These are phyloP conservation scores for Trametes punicea DNA, from an alignment of 768 basidiomycete species.

Conservation along the genomic window DNA sequence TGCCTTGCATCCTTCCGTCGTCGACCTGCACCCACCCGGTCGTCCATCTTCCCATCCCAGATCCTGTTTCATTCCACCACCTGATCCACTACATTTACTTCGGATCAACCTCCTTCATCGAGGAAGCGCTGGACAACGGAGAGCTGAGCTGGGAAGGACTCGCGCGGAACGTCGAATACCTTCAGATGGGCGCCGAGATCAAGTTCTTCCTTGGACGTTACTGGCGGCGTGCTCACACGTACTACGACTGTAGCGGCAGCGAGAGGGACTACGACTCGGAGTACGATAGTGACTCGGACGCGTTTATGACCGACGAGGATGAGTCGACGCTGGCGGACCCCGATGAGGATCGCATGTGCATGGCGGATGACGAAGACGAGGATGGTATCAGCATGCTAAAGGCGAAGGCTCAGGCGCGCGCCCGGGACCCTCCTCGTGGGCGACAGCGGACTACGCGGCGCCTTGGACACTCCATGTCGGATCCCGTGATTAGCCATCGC, in stretches of 20 bases:
- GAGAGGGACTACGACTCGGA: slow-evolving; percentile 30
- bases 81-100: slow-evolving; percentile 84
- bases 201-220: slow-evolving; percentile 74
- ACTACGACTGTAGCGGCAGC: slow-evolving; percentile 33
- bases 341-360: slow-evolving; percentile 19
- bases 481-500: slow-evolving; percentile 23
- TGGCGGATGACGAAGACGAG: slow-evolving; percentile 19
- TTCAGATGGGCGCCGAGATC: slow-evolving; percentile 71
- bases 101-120: slow-evolving; percentile 62
- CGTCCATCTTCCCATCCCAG: slow-evolving; percentile 72
- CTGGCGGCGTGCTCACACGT: slow-evolving; percentile 50
- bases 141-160: slow-evolving; percentile 81
- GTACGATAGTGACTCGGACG: slow-evolving; percentile 42
- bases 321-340: slow-evolving; percentile 20
- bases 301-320: slow-evolving; percentile 30
- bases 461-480: slow-evolving; percentile 30
- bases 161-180: slow-evolving; percentile 86
- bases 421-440: slow-evolving; percentile 23
- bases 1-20: slow-evolving; percentile 64
- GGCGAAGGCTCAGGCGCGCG: slow-evolving; percentile 15
- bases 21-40: slow-evolving; percentile 56
- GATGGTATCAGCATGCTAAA: slow-evolving; percentile 13
- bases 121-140: slow-evolving; percentile 61
- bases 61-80: slow-evolving; percentile 65
- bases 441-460: slow-evolving; percentile 27